Conservation (phyloP, 2,329 filamentous ascomycete species). For the Curvularia lunata region DNA sequence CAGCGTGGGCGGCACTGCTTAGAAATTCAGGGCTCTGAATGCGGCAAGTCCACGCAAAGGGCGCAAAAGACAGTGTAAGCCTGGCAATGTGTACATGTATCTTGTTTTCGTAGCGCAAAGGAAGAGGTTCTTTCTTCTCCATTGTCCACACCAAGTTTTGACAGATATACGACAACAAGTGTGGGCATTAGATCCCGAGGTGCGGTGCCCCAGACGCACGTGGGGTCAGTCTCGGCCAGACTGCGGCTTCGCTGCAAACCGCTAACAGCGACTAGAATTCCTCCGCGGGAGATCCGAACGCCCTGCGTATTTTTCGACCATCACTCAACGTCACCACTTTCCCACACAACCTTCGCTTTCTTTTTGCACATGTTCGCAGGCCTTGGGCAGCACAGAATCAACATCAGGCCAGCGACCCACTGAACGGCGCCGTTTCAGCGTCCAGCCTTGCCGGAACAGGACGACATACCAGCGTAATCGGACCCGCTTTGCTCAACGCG, state of each 20-base stretch:
- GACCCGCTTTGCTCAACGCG: slow-evolving; percentile 23
- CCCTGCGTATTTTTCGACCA: slow-evolving; percentile 11
- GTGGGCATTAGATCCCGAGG: neutral
- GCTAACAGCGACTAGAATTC: slow-evolving; percentile 22
- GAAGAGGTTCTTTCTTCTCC: neutral
- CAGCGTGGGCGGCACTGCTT: slow-evolving; percentile 3
- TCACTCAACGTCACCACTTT: slow-evolving; percentile 28
- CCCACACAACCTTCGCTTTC: slow-evolving; percentile 16
- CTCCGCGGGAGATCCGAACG: slow-evolving; percentile 27
- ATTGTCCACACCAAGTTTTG: neutral
- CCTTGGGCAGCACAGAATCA: neutral
- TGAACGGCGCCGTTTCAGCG: neutral
- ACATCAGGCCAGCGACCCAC: neutral
- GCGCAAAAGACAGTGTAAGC: neutral
- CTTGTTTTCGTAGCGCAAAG: neutral
- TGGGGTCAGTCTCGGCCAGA: slow-evolving; percentile 16
- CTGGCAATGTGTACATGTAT: neutral
- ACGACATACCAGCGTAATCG: slow-evolving; percentile 17
- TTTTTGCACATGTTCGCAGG: neutral
- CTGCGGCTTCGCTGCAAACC: slow-evolving; percentile 15
- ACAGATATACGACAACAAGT: neutral
- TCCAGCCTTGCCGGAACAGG: neutral
- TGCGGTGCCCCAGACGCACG: slow-evolving; percentile 5
- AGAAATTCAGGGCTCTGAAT: slow-evolving; percentile 1
- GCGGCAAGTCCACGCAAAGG: neutral